Base-by-base conservation (phyloP, 352 stramenopile species). In the Phytophthora sojae region DNA sequence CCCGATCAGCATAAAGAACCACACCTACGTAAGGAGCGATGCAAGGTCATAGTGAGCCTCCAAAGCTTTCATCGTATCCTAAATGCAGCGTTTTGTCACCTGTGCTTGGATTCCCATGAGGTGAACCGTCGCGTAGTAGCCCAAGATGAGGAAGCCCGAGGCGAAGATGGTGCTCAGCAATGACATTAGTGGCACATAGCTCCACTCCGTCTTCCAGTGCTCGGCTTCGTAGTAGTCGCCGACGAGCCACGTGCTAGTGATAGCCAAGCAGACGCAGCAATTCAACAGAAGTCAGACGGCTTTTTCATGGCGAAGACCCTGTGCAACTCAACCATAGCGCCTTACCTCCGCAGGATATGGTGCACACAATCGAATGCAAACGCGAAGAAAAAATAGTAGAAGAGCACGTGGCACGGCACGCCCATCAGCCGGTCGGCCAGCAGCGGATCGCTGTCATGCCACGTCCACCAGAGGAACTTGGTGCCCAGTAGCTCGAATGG, bases 401-500 rank as follows among this genome's bases (percentile, higher is more conserved):
- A 89, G 7, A 96, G 69, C 37, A 79, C 71, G 58, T 93, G 82
- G 59, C 79, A 83, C 3, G 88, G 88, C 1, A 94, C 79, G 35
- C 83, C 84, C 60, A 92, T 85, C 19, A 92, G 64, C 2, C 89
- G 84, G 23, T 83, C 79, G 7, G 61, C 62, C 14, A 96, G 68
- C 45, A 92, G 71, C 26, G 86, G 86, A 26, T 96, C 86, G 19
- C 84, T 94, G 61, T 96, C 89, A 61, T 96, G 89, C 77, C 82
- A 94, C 55, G 89, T 96, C 89, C 89, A 96, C 85, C 85, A 94
- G 26, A 96, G 73, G 54, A 96, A 92, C 61, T 94, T 94, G 61
- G 83, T 62, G 52, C 89, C 89, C 35, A 94, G 52, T 53, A 96
- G 72, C 75, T 96, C 86, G 35, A 93, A 88, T 8, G 89, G 89